A percentile compares a stretch with the other conserved stretches of the same genome.
phyloP scores from a whole-genome alignment of 169 alveolate species.

The Babesia bigemina region DNA sequence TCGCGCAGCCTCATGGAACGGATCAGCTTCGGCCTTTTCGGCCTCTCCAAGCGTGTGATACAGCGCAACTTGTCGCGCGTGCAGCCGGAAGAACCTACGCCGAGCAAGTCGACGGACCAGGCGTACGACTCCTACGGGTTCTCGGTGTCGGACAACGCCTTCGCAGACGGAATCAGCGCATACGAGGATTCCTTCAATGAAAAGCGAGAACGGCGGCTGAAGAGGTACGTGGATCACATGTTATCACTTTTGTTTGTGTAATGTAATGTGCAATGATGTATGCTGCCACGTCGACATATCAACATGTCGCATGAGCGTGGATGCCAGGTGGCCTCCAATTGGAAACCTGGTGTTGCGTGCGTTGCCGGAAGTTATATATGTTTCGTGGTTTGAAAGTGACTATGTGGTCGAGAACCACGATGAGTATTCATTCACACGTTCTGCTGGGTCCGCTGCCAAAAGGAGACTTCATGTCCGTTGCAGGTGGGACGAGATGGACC shows the following conservation, averaged over 20 bases:
- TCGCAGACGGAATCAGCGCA: constrained; percentile 32
- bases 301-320: no score
- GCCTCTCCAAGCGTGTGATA: constrained; percentile 57
- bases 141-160: constrained; percentile 50
- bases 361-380: no score
- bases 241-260: neutral
- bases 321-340: no score
- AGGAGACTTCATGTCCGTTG: no score
- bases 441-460: no score
- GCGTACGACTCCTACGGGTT: constrained; percentile 59
- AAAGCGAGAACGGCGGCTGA: constrained; percentile 63
- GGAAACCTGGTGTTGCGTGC: no score
- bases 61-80: constrained; percentile 25
- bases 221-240: constrained; percentile 30
- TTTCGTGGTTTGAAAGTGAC: no score
- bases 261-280: neutral
- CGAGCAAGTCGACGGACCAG: neutral
- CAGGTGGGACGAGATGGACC: constrained; percentile 57
- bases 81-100: neutral
- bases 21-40: constrained; percentile 45
- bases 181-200: constrained; percentile 56
- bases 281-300: no score
- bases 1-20: constrained; percentile 23
- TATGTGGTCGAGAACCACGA: no score
- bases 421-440: no score